Evolutionary conservation across 192 early-diverging fungal species (phyloP).

Genomic region (Coemansia sp.): DNA sequence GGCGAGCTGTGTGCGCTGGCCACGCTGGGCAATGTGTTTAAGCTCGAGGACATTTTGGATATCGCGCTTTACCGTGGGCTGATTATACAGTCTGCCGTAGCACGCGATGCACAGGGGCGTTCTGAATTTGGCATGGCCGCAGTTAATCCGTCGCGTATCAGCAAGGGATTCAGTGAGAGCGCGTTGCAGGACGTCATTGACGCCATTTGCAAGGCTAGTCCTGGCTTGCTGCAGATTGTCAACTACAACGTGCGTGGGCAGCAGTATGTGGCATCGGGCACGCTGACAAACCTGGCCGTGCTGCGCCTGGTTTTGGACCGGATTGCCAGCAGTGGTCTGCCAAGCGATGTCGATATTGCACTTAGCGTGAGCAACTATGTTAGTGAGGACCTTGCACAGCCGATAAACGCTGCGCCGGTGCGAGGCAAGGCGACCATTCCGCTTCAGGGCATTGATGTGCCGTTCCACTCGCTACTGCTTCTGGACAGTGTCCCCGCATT

Average conservation of each 20-base stretch:
- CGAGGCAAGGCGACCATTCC: conserved; percentile 88
- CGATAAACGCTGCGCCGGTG: conserved; percentile 60
- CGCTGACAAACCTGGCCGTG: conserved; percentile 73
- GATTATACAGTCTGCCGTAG: conserved; percentile 93
- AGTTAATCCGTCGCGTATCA: conserved; percentile 84
- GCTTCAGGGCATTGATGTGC: conserved; percentile 88
- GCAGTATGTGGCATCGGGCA: conserved; percentile 92
- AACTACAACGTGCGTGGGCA: conserved; percentile 95
- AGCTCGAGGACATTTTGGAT: conserved; percentile 78
- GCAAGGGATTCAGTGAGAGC: conserved; percentile 66
- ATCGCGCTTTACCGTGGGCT: conserved; percentile 93
- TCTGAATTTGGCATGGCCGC: conserved; percentile 95
- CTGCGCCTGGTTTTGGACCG: conserved; percentile 77
- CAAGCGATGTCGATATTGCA: conserved; percentile 68
- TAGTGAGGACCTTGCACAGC: too few species aligned
- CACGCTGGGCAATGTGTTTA: conserved; percentile 74
- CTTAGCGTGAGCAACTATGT: too few species aligned
- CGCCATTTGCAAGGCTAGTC: conserved; percentile 63
- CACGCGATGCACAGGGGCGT: conserved; percentile 70
- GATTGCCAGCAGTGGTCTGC: background rate
- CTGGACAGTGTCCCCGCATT: conserved; percentile 78
- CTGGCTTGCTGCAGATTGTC: conserved; percentile 83
- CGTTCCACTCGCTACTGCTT: conserved; percentile 86
- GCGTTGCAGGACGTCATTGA: conserved; percentile 63
- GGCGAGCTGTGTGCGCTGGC: conserved; percentile 90